Conservation (phyloP, 805 yeast species). For the Candida xyloterini region DNA sequence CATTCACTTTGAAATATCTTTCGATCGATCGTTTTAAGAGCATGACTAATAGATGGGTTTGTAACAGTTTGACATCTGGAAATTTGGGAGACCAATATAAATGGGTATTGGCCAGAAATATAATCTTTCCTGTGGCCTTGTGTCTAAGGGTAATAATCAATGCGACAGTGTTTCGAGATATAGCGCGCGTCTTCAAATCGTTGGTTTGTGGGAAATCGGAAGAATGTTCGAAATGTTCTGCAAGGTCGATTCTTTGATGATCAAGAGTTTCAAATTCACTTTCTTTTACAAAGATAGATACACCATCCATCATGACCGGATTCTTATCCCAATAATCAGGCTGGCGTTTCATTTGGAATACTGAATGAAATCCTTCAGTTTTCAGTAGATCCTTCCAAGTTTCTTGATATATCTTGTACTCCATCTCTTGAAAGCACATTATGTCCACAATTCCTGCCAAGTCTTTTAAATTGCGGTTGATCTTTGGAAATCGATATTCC, state of each 20-base stretch:
- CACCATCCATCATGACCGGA: conserved; percentile 54
- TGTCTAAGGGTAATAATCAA: conserved; percentile 49
- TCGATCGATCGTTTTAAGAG: conserved; percentile 30
- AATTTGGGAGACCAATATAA: conserved; percentile 55
- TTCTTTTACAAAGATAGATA: conserved; percentile 50
- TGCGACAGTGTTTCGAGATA: conserved; percentile 55
- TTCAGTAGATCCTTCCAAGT: conserved; percentile 24
- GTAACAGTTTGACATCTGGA: conserved; percentile 53
- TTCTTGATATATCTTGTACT: conserved; percentile 27
- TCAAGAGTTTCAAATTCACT: conserved; percentile 43
- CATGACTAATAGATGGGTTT: conserved; percentile 44
- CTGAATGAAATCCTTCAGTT: conserved; percentile 40
- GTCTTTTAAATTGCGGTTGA: conserved; percentile 38
- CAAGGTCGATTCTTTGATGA: conserved; percentile 32
- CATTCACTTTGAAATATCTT: conserved; percentile 15
- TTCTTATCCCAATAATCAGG: conserved; percentile 53
- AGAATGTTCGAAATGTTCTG: conserved; percentile 29
- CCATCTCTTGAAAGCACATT: conserved; percentile 48
- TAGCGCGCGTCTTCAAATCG: conserved; percentile 36
- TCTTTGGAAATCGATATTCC: conserved; percentile 44
- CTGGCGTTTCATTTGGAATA: conserved; percentile 46
- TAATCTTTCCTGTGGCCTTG: conserved; percentile 34
- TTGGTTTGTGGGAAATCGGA: conserved; percentile 32
- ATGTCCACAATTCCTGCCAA: conserved; percentile 42
- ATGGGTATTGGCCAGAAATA: conserved; percentile 58